Evolutionary conservation across 306 rosid genomes (phyloP).

Genomic region (Sicyos edulis): DNA sequence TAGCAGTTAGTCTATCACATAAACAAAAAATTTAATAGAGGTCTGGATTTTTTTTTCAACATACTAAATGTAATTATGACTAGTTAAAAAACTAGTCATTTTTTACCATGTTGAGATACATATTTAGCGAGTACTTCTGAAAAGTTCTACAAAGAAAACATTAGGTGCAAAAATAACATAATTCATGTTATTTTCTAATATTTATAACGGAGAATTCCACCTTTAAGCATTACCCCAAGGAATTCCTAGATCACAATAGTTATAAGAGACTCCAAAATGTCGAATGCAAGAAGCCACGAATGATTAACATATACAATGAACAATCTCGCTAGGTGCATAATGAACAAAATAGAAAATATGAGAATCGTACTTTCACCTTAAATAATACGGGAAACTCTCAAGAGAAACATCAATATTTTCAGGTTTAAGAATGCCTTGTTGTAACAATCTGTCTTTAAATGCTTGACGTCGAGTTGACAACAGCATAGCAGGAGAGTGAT

Average conservation of each 20-base stretch:
- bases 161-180: background rate
- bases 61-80: background rate
- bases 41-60: background rate
- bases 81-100: background rate
- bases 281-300: background rate
- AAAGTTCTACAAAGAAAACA: no score
- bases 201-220: background rate
- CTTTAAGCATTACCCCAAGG: background rate
- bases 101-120: background rate
- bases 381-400: constrained; percentile 83
- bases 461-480: constrained; percentile 64
- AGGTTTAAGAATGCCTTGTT: constrained; percentile 53
- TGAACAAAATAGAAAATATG: background rate
- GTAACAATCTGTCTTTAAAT: constrained; percentile 53
- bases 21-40: background rate
- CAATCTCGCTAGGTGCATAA: background rate
- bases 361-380: constrained; percentile 49
- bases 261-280: background rate
- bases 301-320: background rate
- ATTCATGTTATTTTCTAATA: background rate
- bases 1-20: background rate
- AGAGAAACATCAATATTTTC: constrained; percentile 63
- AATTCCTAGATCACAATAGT: background rate
- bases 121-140: background rate
- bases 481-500: constrained; percentile 43